Evolutionary conservation across 2,329 filamentous ascomycete genomes (phyloP).

Genomic region (Epichloe amarillans): DNA sequence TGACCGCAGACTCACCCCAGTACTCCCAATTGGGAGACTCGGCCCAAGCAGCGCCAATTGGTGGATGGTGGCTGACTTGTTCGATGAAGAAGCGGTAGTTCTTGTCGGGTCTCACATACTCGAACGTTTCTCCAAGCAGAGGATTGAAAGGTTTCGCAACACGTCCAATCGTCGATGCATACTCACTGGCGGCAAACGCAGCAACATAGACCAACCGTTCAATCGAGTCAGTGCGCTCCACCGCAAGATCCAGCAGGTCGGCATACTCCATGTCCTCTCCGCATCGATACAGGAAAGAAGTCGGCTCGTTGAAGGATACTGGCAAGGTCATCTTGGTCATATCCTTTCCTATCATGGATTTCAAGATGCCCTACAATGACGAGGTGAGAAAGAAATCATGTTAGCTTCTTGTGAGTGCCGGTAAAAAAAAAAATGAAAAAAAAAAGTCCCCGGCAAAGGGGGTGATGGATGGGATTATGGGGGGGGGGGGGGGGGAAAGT

Average conservation of each 20-base stretch:
- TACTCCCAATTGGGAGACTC: conserved; percentile 94
- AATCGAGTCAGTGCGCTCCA: conserved; percentile 71
- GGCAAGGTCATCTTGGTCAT: conserved; percentile 99
- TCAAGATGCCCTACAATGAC: conserved; percentile 64
- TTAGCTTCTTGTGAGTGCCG: background rate
- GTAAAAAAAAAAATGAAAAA: no score
- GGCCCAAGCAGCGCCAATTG: conserved; percentile 83
- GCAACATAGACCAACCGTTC: conserved; percentile 91
- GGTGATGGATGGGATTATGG: no score
- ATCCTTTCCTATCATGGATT: conserved; percentile 99
- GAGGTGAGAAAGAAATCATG: background rate
- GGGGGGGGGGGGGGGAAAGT: no score
- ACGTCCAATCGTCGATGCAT: conserved; percentile 90
- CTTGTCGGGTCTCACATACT: conserved; percentile 91
- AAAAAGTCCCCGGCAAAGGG: no score
- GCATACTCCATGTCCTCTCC: conserved; percentile 98
- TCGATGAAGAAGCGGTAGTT: conserved; percentile 98
- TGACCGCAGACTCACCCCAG: conserved; percentile 89
- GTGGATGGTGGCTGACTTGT: conserved; percentile 95
- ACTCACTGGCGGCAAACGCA: conserved; percentile 90
- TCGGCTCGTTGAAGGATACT: conserved; percentile 97
- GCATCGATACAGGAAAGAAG: conserved; percentile 84
- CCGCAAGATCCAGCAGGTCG: conserved; percentile 78
- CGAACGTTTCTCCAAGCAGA: conserved; percentile 88
- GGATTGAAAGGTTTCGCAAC: conserved; percentile 98